phyloP scores from a whole-genome alignment of 2,329 filamentous ascomycete species.

The Aspergillus versicolor region DNA sequence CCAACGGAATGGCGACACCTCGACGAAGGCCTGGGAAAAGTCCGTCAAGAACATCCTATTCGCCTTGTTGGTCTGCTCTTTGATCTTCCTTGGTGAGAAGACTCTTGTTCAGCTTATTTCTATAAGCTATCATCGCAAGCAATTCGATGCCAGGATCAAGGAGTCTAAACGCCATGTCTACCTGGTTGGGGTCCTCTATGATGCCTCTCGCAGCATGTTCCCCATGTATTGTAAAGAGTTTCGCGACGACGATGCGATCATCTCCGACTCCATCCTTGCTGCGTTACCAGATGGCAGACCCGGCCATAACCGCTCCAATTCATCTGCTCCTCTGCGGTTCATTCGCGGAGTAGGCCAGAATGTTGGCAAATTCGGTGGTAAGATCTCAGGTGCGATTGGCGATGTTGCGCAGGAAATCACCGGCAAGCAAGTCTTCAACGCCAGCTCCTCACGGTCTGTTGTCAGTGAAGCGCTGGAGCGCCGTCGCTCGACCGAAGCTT shows the following conservation, averaged over 20 bases:
- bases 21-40: constrained; percentile 50
- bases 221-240: constrained; percentile 93
- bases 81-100: constrained; percentile 61
- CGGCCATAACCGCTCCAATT: constrained; percentile 56
- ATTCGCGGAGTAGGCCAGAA: constrained; percentile 71
- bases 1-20: constrained; percentile 29
- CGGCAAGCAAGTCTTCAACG: constrained; percentile 92
- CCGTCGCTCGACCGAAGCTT: constrained; percentile 78
- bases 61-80: constrained; percentile 55
- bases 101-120: constrained; percentile 64
- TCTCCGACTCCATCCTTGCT: constrained; percentile 76
- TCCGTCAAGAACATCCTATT: constrained; percentile 60
- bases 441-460: constrained; percentile 83
- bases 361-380: constrained; percentile 82
- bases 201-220: constrained; percentile 84
- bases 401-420: constrained; percentile 94
- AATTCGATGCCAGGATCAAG: constrained; percentile 71
- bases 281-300: constrained; percentile 48
- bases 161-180: constrained; percentile 84
- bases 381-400: constrained; percentile 88
- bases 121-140: constrained; percentile 67
- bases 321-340: constrained; percentile 73
- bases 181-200: constrained; percentile 81
- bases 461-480: constrained; percentile 88
- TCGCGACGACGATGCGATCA: constrained; percentile 84